Evolutionary conservation across 768 basidiomycete species (phyloP).

Genomic region (Lactarius tabidus): DNA sequence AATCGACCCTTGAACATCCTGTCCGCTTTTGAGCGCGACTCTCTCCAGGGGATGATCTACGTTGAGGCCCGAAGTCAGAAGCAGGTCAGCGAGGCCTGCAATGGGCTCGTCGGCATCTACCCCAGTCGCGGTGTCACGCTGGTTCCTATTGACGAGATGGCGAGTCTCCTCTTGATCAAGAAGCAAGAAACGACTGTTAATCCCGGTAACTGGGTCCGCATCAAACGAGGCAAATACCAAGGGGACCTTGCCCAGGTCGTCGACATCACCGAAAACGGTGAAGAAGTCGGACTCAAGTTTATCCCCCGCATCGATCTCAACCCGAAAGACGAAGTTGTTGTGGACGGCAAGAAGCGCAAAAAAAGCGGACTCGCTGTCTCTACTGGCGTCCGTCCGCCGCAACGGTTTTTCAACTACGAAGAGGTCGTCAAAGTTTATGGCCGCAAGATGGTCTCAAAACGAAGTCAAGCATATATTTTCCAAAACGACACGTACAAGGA

Average conservation of each 20-base stretch:
- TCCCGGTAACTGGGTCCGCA: slow-evolving; percentile 91
- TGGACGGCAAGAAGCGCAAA: slow-evolving; percentile 74
- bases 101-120: slow-evolving; percentile 92
- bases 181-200: slow-evolving; percentile 84
- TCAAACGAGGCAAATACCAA: slow-evolving; percentile 88
- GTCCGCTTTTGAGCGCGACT: slow-evolving; percentile 95
- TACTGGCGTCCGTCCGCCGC: slow-evolving; percentile 73
- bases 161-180: slow-evolving; percentile 91
- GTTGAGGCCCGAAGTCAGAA: slow-evolving; percentile 89
- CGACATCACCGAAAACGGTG: slow-evolving; percentile 89
- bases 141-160: slow-evolving; percentile 98
- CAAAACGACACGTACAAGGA: slow-evolving; percentile 91
- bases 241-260: slow-evolving; percentile 95
- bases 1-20: slow-evolving; percentile 78
- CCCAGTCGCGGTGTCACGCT: slow-evolving; percentile 74
- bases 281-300: slow-evolving; percentile 89
- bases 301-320: slow-evolving; percentile 97
- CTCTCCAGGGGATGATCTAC: slow-evolving; percentile 92
- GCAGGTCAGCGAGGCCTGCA: slow-evolving; percentile 78
- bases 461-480: slow-evolving; percentile 77
- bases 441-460: slow-evolving; percentile 67
- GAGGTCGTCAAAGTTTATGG: slow-evolving; percentile 87
- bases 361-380: slow-evolving; percentile 48
- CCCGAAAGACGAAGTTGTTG: slow-evolving; percentile 72
- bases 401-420: slow-evolving; percentile 90